These are phyloP conservation scores for Clitopilus hobsonii DNA, from an alignment of 768 basidiomycete species.

Conservation along the genomic window DNA sequence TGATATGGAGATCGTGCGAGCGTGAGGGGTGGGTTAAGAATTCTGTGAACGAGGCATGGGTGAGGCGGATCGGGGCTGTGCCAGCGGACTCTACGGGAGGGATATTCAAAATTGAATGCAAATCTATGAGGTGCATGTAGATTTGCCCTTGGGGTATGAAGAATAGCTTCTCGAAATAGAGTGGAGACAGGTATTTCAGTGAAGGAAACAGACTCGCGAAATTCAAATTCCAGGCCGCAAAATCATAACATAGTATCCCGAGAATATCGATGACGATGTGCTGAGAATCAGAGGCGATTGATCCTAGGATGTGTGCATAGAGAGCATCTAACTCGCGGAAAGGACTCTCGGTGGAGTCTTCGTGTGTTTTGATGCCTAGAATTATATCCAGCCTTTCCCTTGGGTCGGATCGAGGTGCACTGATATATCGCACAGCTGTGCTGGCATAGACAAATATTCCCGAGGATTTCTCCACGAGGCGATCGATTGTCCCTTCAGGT, in stretches of 20 bases:
- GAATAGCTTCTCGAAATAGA: neutral
- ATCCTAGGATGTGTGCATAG: neutral
- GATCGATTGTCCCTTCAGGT: neutral
- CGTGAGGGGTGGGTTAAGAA: neutral
- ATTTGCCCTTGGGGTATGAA: neutral
- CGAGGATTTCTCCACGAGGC: neutral
- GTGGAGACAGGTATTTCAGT: neutral
- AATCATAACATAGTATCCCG: no score
- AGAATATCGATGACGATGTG: neutral
- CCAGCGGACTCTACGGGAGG: neutral
- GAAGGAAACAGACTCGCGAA: neutral
- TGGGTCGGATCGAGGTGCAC: neutral
- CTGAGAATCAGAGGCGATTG: neutral
- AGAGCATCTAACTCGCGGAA: neutral
- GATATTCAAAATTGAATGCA: neutral
- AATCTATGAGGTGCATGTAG: neutral
- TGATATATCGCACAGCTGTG: neutral
- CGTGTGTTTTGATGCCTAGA: neutral
- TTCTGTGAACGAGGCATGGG: neutral
- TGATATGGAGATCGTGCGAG: no score
- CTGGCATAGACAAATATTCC: neutral
- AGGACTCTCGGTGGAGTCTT: neutral
- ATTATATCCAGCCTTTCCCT: neutral
- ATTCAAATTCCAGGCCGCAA: neutral
- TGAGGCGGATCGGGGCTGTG: neutral